Base-by-base conservation (phyloP, 73 alveolate genomes). In the Blepharisma japonicum region DNA sequence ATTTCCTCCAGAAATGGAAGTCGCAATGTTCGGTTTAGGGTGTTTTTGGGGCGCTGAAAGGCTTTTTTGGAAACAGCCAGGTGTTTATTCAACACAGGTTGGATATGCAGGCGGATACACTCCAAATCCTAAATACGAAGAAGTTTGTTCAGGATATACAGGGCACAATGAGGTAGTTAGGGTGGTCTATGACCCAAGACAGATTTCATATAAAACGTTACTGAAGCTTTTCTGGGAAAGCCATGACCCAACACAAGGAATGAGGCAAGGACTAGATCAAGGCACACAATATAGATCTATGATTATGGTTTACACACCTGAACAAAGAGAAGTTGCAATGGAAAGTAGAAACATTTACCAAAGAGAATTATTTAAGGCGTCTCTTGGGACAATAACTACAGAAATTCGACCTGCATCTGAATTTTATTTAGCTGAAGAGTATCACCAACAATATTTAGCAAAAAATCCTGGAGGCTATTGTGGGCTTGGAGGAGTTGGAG, bases 131-230 rank as follows among this genome's bases (percentile, higher is more conserved):
- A 81, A 68, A 45, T 79, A 79, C 66, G 80, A 87, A 86, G 87
- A 68, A 67, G 92, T 83, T 3, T 86, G 89, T 55, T 81, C 89
- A 72, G 94, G 92, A 39, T 45, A 55, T 11, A 89, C 94, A 7
- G 90, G 90, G 42, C 93, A 88, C 77, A 89, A 94, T 2, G 96
- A 89, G 77, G 94, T 87, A 71, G 91, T 87, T 54, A 77, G 82
- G 42, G 87, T 89, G 51, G 83, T 81, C 45, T 87, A 76, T 45
- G 87, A 89, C 47, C 91, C 93, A 1, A 70, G 39, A 55, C 68
- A 70, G 49, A 67, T 47, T 21, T 25, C 61, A 39, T 87, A 78
- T 45, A 79, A 49, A 68, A 77, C 80, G 51, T 46, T 81, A 8
- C 72, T 89, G 7, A 76, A 82, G 11, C 55, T 67, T 68, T 86